These are phyloP conservation scores for Asterochloris erici DNA, from an alignment of 139 green algal genomes.

Conservation along the genomic window DNA sequence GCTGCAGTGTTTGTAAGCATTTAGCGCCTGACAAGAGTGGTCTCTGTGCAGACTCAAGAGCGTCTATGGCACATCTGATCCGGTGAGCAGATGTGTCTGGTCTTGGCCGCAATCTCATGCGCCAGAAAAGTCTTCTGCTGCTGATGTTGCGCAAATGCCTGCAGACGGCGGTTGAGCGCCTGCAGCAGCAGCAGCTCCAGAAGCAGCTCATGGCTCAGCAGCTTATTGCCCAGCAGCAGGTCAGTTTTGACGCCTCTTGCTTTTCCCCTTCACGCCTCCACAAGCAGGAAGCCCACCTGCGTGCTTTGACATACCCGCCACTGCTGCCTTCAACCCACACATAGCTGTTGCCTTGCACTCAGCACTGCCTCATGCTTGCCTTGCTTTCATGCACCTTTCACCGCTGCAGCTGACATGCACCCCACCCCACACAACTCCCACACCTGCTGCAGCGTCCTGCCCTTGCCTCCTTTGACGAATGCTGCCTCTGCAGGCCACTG, in stretches of 20 bases:
- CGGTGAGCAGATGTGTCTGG: constrained; percentile 4
- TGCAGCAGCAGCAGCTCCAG: constrained; percentile 56
- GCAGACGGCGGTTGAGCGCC: constrained; percentile 17
- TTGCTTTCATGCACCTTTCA: neutral
- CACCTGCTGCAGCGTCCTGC: neutral
- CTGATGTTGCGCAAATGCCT: neutral
- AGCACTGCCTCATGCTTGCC: neutral
- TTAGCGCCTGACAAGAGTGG: neutral
- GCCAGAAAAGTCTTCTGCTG: neutral
- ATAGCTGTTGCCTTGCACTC: neutral
- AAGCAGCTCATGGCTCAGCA: constrained; percentile 56
- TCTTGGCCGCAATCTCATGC: neutral
- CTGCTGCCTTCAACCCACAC: constrained; percentile 1
- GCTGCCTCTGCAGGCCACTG: too few species aligned
- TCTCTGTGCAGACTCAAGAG: neutral
- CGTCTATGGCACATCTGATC: neutral
- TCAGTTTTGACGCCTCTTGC: neutral
- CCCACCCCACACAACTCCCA: neutral
- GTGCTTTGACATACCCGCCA: neutral
- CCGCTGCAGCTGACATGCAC: neutral
- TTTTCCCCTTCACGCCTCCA: neutral
- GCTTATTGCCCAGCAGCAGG: constrained; percentile 40
- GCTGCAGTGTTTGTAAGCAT: neutral
- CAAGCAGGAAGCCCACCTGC: neutral
- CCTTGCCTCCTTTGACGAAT: neutral